Conservation (phyloP, 2,329 filamentous ascomycete genomes). For the Trichoderma harzianum region DNA sequence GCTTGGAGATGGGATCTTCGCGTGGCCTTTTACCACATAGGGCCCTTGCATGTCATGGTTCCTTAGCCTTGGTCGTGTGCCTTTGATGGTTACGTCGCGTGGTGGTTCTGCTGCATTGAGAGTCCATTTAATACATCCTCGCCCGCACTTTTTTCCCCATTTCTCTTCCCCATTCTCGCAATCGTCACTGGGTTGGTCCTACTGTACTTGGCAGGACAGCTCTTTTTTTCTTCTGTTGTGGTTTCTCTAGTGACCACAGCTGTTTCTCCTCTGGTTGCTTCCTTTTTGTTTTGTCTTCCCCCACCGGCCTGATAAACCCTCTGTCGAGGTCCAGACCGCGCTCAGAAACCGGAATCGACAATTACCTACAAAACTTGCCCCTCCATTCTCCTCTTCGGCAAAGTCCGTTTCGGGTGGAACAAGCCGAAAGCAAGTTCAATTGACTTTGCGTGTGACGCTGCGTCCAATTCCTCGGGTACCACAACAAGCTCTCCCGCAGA, state of each 20-base stretch:
- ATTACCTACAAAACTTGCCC: not conserved
- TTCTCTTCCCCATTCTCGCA: not conserved
- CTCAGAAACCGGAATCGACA: not conserved
- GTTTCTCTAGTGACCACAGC: not conserved
- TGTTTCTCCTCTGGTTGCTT: not conserved
- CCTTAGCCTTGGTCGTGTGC: slow-evolving; percentile 19
- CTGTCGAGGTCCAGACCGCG: not conserved
- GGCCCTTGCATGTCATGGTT: slow-evolving; percentile 9
- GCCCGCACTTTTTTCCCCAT: not conserved
- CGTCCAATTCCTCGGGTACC: not conserved
- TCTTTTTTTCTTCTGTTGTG: not conserved
- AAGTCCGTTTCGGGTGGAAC: not conserved
- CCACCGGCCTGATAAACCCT: not conserved
- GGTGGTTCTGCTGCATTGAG: not conserved
- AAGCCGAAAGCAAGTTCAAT: not conserved
- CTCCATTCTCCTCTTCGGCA: not conserved
- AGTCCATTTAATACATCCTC: slow-evolving; percentile 10
- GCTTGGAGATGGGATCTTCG: slow-evolving; percentile 17
- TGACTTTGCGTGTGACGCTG: slow-evolving; percentile 4
- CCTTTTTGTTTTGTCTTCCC: not conserved
- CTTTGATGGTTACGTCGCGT: slow-evolving; percentile 11
- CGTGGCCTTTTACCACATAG: slow-evolving; percentile 16
- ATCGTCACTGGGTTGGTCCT: slow-evolving; percentile 4
- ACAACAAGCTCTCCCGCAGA: not conserved
- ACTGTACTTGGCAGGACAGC: not conserved